Percentiles rank a stretch among this genome's conserved stretches.
Conservation (phyloP, 208 protist species). For the Vickermania ingenoplastis region DNA sequence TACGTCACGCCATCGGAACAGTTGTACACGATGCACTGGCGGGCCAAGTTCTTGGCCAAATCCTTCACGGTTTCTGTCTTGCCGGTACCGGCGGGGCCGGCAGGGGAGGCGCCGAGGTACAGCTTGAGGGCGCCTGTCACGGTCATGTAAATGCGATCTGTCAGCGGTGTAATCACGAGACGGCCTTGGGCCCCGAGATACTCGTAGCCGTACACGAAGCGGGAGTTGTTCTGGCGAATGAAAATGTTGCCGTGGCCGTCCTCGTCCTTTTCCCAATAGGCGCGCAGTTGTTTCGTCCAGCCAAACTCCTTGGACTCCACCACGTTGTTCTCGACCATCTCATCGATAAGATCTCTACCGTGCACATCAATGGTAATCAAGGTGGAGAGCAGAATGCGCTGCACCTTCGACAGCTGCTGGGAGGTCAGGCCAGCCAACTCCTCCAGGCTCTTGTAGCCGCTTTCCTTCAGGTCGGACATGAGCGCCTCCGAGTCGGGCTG, state of each 20-base stretch:
- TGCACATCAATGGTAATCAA: conserved; percentile 98
- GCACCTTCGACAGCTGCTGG: conserved; percentile 77
- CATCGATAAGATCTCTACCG: conserved; percentile 92
- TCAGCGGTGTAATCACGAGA: conserved; percentile 97
- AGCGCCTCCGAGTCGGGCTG: conserved; percentile 48
- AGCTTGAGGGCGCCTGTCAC: conserved; percentile 95
- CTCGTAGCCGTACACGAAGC: conserved; percentile 97
- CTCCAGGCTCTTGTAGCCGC: conserved; percentile 78
- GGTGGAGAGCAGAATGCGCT: conserved; percentile 91
- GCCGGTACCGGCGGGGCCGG: conserved; percentile 94
- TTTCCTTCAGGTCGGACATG: conserved; percentile 68
- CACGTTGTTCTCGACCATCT: conserved; percentile 89
- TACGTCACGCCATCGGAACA: conserved; percentile 96
- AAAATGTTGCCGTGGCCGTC: conserved; percentile 90
- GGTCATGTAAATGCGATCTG: conserved; percentile 98
- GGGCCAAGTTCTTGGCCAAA: conserved; percentile 93
- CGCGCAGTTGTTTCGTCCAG: conserved; percentile 96
- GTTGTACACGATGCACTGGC: conserved; percentile 97
- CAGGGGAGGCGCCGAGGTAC: conserved; percentile 90
- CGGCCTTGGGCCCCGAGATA: conserved; percentile 95
- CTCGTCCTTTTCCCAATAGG: conserved; percentile 93
- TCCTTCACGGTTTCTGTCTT: conserved; percentile 98
- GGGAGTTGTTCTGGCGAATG: conserved; percentile 93
- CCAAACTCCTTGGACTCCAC: conserved; percentile 86
- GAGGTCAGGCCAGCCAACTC: conserved; percentile 88